These are phyloP conservation scores for Eucalyptus virginea DNA, from an alignment of 345 rosid genomes.

Conservation along the genomic window DNA sequence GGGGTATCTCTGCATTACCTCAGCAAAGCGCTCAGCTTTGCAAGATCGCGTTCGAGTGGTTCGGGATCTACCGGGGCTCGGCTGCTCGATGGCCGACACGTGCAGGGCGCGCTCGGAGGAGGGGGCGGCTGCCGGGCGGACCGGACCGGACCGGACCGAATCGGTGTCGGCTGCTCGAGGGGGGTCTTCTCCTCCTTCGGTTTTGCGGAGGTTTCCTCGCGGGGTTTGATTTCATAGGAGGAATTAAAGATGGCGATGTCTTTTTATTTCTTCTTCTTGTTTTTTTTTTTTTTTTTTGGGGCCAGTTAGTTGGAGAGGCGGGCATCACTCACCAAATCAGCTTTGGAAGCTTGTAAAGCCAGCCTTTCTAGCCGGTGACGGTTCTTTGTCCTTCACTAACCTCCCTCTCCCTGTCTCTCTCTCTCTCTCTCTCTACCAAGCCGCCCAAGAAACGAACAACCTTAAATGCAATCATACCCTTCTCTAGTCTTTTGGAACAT, in stretches of 20 bases:
- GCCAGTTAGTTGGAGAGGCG: not conserved
- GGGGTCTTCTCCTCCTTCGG: not conserved
- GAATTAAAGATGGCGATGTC: not conserved
- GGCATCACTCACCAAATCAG: not conserved
- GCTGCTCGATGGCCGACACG: not conserved
- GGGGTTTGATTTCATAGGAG: not conserved
- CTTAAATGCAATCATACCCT: not conserved
- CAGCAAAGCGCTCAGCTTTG: not conserved
- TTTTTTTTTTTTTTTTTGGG: rapidly evolving
- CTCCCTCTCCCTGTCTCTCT: not conserved
- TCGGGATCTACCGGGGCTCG: not conserved
- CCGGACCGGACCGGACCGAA: not conserved
- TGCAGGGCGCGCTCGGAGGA: not conserved
- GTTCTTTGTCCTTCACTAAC: not conserved
- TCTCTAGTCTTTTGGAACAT: not conserved
- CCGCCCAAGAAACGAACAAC: not conserved
- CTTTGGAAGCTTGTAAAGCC: not conserved
- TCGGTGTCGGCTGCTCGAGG: not conserved
- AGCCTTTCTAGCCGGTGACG: not conserved
- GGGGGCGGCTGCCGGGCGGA: no score
- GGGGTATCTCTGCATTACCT: not conserved
- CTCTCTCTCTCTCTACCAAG: not conserved
- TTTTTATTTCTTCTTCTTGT: not conserved
- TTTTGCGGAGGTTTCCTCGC: not conserved
- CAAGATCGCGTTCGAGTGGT: not conserved